A percentile compares a stretch with the other conserved stretches of the same genome.
Conservation (phyloP, 1,284 basidiomycete genomes). For the Pseudozyma thailandica region DNA sequence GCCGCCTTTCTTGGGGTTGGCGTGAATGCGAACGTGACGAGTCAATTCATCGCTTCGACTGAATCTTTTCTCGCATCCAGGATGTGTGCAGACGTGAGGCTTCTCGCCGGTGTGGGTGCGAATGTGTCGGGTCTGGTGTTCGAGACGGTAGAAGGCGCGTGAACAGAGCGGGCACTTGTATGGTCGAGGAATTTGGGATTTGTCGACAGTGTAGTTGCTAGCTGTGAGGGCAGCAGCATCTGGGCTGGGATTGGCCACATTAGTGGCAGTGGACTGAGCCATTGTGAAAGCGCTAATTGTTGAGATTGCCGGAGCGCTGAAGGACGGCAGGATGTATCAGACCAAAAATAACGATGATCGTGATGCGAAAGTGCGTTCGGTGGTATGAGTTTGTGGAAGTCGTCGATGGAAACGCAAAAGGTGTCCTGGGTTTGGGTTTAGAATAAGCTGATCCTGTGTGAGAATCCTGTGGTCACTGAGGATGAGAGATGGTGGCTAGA, state of each 20-base stretch:
- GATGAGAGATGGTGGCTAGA: too few species aligned
- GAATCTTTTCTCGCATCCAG: constrained; percentile 97
- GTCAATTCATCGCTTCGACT: constrained; percentile 97
- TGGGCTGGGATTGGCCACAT: constrained; percentile 29
- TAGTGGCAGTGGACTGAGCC: constrained; percentile 37
- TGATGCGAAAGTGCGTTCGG: too few species aligned
- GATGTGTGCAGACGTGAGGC: constrained; percentile 90
- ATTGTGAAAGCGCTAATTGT: constrained; percentile 27
- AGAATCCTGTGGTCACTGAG: too few species aligned
- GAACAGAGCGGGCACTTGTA: constrained; percentile 68
- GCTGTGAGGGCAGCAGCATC: constrained; percentile 36
- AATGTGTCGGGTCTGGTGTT: constrained; percentile 88
- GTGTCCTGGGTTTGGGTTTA: too few species aligned
- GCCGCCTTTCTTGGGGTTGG: constrained; percentile 67
- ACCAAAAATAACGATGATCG: not conserved
- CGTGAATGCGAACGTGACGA: constrained; percentile 92
- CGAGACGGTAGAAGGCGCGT: constrained; percentile 65
- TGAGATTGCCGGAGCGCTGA: constrained; percentile 30
- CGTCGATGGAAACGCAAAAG: too few species aligned
- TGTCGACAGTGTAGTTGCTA: constrained; percentile 61
- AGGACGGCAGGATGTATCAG: constrained; percentile 4
- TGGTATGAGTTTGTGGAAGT: too few species aligned
- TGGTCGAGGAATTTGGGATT: constrained; percentile 65
- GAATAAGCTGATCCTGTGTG: too few species aligned
- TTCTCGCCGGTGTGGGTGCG: constrained; percentile 98